Conservation (phyloP, 192 early-diverging fungal genomes). For the Chytriomyces confervae region DNA sequence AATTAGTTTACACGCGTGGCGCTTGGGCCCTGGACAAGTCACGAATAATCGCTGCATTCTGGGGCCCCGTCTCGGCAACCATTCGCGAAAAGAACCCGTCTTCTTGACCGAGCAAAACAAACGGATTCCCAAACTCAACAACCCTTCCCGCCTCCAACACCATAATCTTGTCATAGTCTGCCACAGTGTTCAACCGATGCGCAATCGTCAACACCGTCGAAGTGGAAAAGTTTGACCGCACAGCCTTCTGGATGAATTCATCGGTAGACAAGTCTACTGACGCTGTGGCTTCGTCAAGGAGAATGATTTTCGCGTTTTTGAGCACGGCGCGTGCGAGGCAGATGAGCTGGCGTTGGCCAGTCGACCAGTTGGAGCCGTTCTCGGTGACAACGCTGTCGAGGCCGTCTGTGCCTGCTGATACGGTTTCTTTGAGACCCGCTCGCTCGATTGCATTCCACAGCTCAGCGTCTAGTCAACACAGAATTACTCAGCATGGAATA, state of each 20-base stretch:
- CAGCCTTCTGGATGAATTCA: constrained; percentile 49
- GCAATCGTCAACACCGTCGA: constrained; percentile 71
- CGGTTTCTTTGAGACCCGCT: constrained; percentile 32
- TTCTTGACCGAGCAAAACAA: constrained; percentile 54
- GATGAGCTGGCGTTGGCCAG: constrained; percentile 79
- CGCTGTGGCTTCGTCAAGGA: constrained; percentile 58
- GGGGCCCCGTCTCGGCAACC: constrained; percentile 74
- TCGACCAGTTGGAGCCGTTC: constrained; percentile 69
- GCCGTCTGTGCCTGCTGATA: constrained; percentile 53
- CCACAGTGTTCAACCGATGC: constrained; percentile 64
- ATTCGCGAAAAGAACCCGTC: constrained; percentile 71
- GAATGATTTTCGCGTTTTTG: constrained; percentile 38
- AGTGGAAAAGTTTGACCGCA: constrained; percentile 60
- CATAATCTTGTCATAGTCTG: constrained; percentile 67
- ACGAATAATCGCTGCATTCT: constrained; percentile 39
- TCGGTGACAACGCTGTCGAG: constrained; percentile 65
- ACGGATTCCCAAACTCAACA: constrained; percentile 71
- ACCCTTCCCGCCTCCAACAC: constrained; percentile 77
- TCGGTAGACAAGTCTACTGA: constrained; percentile 55
- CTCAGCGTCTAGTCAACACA: constrained; percentile 55
- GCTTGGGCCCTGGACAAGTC: neutral
- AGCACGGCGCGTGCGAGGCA: constrained; percentile 67
- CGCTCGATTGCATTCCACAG: constrained; percentile 67
- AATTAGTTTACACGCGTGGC: too few species aligned
- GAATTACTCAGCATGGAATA: neutral